These are phyloP conservation scores for Saccharomyces hybrid DNA, from an alignment of 1,139 yeast species.

Conservation along the genomic window DNA sequence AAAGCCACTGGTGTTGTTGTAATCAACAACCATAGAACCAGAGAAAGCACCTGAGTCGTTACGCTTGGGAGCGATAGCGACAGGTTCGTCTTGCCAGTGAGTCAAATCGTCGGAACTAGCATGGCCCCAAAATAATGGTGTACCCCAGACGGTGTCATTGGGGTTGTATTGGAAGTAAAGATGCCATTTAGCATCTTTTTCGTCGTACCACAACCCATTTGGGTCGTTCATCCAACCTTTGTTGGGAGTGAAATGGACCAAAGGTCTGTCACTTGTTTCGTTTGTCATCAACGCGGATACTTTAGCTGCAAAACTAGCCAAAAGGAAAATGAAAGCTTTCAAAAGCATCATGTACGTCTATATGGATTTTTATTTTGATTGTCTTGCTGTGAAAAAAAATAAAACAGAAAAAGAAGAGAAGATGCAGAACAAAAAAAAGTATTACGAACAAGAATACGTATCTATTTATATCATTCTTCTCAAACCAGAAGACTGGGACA, in stretches of 20 bases:
- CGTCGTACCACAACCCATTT: conserved; percentile 26
- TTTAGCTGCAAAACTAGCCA: neutral
- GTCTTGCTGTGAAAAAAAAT: neutral
- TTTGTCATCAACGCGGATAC: neutral
- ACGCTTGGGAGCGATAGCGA: conserved; percentile 28
- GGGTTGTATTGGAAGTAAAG: conserved; percentile 32
- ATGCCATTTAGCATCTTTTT: conserved; percentile 25
- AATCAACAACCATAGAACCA: conserved; percentile 35
- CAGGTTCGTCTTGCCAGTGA: conserved; percentile 31
- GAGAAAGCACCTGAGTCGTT: conserved; percentile 32
- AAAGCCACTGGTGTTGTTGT: conserved; percentile 34
- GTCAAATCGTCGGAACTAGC: conserved; percentile 30
- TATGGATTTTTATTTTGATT: neutral
- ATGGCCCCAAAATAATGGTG: neutral
- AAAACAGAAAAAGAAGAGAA: neutral
- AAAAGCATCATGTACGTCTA: neutral
- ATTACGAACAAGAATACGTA: too few species aligned
- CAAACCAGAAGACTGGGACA: too few species aligned
- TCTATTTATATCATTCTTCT: too few species aligned
- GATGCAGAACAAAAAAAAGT: too few species aligned
- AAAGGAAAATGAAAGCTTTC: neutral
- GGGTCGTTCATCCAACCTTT: conserved; percentile 31
- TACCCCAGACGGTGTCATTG: neutral
- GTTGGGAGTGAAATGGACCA: conserved; percentile 21
- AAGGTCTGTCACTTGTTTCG: conserved; percentile 14